Evolutionary conservation across 2,329 filamentous ascomycete genomes (phyloP), one percentile per base, ranked within the genome.

Genomic region (Verticillium isaacii): DNA sequence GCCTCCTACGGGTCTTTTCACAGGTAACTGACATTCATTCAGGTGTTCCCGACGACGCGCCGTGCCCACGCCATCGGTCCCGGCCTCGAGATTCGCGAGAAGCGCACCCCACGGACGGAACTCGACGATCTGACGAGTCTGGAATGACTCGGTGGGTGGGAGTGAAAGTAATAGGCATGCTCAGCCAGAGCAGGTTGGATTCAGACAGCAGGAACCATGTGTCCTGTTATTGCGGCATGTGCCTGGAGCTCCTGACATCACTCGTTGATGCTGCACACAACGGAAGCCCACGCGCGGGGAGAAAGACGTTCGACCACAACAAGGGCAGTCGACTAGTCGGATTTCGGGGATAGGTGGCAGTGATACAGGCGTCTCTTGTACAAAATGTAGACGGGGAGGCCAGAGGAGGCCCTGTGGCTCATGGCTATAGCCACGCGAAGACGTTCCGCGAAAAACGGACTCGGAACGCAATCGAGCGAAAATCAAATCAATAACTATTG

Each of bases 71-170:
- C 89, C 36, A 84, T 93, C 59, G 93, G 93, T 0, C 92, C 92
- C 3, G 93, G 93, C 14, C 87, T 97, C 65, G 93, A 96, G 75
- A 82, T 93, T 66, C 83, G 88, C 69, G 86, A 93, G 61, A 83
- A 88, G 70, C 82, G 81, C 72, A 78, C 82, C 65, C 45, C 45
- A 23, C 77, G 83, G 45, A 78, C 81, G 69, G 83, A 85, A 67
- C 69, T 94, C 70, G 80, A 87, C 62, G 87, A 89, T 70, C 82
- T 89, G 67, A 85, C 89, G 17, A 85, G 87, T 66, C 71, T 92
- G 75, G 90, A 94, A 78, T 91, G 77, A 59, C 58, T 78, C 54
- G 56, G 68, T 52, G 56, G 55, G 56, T 39, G 36, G 55, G 60
- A 52, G n/a, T 57, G 17, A 57, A 32, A 19, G 12, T 3, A 41